phyloP scores from a whole-genome alignment of 2,329 filamentous ascomycete species.

The Hymenoscyphus albidus region DNA sequence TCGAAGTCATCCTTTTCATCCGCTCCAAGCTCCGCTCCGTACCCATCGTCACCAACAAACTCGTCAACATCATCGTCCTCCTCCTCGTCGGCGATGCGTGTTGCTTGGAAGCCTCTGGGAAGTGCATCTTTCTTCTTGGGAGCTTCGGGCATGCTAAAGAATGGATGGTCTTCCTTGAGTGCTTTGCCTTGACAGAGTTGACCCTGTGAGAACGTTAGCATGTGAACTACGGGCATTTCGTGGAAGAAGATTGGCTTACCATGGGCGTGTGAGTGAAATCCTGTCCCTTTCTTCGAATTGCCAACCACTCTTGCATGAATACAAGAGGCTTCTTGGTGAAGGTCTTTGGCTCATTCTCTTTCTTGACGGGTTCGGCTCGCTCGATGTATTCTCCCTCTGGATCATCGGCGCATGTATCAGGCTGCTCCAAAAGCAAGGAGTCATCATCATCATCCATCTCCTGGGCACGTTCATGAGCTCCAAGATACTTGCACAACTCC shows the following conservation, averaged over 20 bases:
- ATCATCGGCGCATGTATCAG: neutral
- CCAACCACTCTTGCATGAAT: conserved; percentile 56
- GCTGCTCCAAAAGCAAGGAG: neutral
- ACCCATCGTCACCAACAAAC: neutral
- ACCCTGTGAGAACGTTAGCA: conserved; percentile 30
- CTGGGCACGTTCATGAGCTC: conserved; percentile 7
- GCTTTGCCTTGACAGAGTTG: conserved; percentile 37
- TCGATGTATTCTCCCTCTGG: neutral
- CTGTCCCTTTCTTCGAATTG: conserved; percentile 50
- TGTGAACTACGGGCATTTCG: too few relatives aligned
- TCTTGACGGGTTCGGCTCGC: neutral
- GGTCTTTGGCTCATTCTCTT: neutral
- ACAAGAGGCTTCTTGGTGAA: conserved; percentile 39
- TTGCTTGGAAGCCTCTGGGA: neutral
- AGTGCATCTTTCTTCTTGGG: neutral
- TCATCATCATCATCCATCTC: conserved; percentile 14
- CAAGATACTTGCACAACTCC: conserved; percentile 32
- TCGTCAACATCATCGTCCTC: neutral
- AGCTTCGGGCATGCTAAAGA: conserved; percentile 39
- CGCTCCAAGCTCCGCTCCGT: neutral
- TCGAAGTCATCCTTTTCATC: neutral
- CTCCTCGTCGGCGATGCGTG: neutral
- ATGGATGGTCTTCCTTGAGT: conserved; percentile 46
- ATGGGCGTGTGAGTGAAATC: conserved; percentile 58
- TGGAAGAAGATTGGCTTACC: conserved; percentile 15